Percentiles rank a stretch among this genome's conserved stretches.
These are phyloP conservation scores for Artemisia annua DNA, from an alignment of 129 eudicot species.

Conservation along the genomic window DNA sequence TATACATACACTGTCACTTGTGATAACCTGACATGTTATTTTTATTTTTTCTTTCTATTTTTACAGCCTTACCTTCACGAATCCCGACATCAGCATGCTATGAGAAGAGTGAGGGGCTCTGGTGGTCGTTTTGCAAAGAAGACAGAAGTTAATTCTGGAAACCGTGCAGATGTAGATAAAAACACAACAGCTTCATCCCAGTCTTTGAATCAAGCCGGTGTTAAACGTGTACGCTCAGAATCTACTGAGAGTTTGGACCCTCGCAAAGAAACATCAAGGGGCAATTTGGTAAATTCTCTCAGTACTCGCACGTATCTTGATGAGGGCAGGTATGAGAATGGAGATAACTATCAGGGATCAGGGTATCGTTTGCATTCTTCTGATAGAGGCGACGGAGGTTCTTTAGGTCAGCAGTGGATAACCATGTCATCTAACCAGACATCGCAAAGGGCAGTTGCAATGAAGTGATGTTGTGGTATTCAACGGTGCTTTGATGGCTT, in stretches of 20 bases:
- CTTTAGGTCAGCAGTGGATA: slow-evolving; percentile 55
- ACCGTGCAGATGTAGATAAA: slow-evolving; percentile 5
- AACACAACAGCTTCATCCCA: slow-evolving; percentile 24
- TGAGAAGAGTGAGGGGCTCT: slow-evolving; percentile 76
- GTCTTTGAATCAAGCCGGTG: slow-evolving; percentile 40
- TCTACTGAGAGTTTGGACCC: slow-evolving; percentile 33
- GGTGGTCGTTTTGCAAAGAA: slow-evolving; percentile 95
- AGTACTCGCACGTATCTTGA: slow-evolving; percentile 21
- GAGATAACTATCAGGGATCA: slow-evolving; percentile 23
- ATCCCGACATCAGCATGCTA: slow-evolving; percentile 90
- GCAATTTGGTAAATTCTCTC: slow-evolving; percentile 27
- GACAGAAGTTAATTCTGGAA: slow-evolving; percentile 40
- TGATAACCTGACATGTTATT: neutral
- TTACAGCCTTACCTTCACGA: slow-evolving; percentile 93
- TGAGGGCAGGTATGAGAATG: slow-evolving; percentile 12
- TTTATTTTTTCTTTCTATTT: neutral
- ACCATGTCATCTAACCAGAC: slow-evolving; percentile 41
- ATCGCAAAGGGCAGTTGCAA: slow-evolving; percentile 54
- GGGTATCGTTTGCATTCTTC: slow-evolving; percentile 12
- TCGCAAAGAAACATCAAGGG: slow-evolving; percentile 8
- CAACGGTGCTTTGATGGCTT: too few species aligned
- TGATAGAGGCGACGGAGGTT: slow-evolving; percentile 37
- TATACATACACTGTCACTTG: neutral
- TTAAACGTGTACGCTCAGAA: slow-evolving; percentile 39
- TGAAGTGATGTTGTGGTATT: slow-evolving; percentile 42